phyloP scores from a whole-genome alignment of 306 rosid species.

The Glycyrrhiza uralensis region DNA sequence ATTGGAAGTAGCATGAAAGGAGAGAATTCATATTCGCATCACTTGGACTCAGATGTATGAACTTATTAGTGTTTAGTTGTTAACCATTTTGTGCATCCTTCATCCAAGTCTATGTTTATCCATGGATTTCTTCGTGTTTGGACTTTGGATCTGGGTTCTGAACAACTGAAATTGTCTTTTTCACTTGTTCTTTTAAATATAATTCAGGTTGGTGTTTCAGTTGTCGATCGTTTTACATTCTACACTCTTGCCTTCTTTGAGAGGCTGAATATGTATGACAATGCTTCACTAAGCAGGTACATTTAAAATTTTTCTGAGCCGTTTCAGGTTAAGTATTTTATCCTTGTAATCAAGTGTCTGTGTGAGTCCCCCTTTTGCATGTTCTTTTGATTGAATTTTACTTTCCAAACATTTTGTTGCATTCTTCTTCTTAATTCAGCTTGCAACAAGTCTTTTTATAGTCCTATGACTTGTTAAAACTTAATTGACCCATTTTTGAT shows the following conservation, averaged over 20 bases:
- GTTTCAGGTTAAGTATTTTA: neutral
- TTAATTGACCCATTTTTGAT: neutral
- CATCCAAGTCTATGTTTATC: neutral
- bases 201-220: slow-evolving; percentile 89
- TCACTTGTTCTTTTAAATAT: slow-evolving; percentile 8
- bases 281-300: slow-evolving; percentile 91
- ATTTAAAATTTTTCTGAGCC: neutral
- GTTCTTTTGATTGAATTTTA: slow-evolving; percentile 23
- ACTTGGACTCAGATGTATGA: slow-evolving; percentile 86
- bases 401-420: neutral
- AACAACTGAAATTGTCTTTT: slow-evolving; percentile 12
- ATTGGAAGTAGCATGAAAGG: slow-evolving; percentile 99
- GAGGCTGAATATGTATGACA: slow-evolving; percentile 86
- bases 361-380: neutral
- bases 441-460: neutral
- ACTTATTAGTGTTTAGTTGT: slow-evolving; percentile 5
- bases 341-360: neutral
- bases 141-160: neutral
- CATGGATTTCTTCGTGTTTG: neutral
- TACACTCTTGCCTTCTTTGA: slow-evolving; percentile 94
- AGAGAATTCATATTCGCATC: slow-evolving; percentile 97
- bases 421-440: slow-evolving; percentile 2
- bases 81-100: neutral
- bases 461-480: neutral
- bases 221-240: slow-evolving; percentile 92